Percentiles rank a stretch among this genome's conserved stretches.
These are phyloP conservation scores for Paramecium sonneborni DNA, from an alignment of 73 alveolate genomes.

Conservation along the genomic window DNA sequence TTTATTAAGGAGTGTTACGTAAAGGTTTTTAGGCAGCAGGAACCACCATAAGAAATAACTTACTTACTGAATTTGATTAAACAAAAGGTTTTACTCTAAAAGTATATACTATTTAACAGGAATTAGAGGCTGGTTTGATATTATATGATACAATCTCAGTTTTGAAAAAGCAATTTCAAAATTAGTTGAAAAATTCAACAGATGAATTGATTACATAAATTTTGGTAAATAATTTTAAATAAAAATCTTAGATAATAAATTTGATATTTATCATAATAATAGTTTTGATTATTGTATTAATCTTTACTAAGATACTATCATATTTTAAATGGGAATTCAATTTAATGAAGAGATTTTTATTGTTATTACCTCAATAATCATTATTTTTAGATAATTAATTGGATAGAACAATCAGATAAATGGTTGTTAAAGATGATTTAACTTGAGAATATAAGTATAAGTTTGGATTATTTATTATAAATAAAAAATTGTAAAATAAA, in stretches of 20 bases:
- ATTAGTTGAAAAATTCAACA: background rate
- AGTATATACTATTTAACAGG: background rate
- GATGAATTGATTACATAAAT: background rate
- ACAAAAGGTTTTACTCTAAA: background rate
- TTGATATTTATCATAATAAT: background rate
- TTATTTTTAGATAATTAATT: background rate
- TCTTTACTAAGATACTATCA: background rate
- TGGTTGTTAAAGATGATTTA: background rate
- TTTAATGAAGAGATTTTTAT: background rate
- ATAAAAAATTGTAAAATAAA: background rate
- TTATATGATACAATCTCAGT: background rate
- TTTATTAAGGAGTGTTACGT: conserved; percentile 16
- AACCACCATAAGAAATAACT: background rate
- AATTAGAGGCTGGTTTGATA: conserved; percentile 36
- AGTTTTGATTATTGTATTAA: background rate
- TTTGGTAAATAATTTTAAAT: background rate
- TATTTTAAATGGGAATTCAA: conserved; percentile 42
- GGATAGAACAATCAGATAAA: background rate
- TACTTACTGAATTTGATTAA: background rate
- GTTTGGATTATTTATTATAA: background rate
- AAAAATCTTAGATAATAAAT: background rate
- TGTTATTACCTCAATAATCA: background rate
- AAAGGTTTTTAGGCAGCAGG: conserved; percentile 14
- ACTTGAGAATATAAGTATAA: background rate
- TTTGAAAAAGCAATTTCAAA: background rate